phyloP scores from a whole-genome alignment of 306 rosid species.

The Citrullus mucosospermus region DNA sequence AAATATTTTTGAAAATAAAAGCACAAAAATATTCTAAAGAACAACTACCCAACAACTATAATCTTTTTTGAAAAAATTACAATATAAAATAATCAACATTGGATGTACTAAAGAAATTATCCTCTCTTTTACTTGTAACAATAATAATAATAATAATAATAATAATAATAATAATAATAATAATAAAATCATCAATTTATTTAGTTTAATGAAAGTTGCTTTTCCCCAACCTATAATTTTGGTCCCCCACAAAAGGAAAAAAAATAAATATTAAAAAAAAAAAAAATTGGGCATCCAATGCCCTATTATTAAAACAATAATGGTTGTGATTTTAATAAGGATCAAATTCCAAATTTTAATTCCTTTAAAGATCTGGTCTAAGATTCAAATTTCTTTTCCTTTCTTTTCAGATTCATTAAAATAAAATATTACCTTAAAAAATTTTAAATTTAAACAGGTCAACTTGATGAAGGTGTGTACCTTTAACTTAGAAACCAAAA shows the following conservation, averaged over 20 bases:
- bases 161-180: too few species aligned
- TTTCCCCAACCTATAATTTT: not conserved
- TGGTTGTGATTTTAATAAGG: not conserved
- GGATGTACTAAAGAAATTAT: not conserved
- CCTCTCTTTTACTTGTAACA: not conserved
- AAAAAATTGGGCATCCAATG: not conserved
- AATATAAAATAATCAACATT: not conserved
- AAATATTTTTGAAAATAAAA: not conserved
- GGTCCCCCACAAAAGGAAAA: not conserved
- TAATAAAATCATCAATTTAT: not conserved
- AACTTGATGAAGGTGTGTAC: not conserved
- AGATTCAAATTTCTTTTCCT: not conserved
- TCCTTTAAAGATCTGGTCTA: not conserved
- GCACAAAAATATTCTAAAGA: not conserved
- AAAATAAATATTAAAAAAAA: too few species aligned
- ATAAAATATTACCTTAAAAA: not conserved
- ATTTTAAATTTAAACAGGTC: not conserved
- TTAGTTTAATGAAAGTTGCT: not conserved
- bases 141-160: not conserved
- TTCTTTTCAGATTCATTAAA: not conserved
- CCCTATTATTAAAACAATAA: not conserved
- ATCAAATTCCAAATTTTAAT: not conserved
- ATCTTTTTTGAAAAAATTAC: not conserved
- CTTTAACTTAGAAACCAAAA: not conserved
- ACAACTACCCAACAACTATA: not conserved